Evolutionary conservation across 495 filamentous ascomycete genomes (phyloP).

Genomic region (Xylaria curta): DNA sequence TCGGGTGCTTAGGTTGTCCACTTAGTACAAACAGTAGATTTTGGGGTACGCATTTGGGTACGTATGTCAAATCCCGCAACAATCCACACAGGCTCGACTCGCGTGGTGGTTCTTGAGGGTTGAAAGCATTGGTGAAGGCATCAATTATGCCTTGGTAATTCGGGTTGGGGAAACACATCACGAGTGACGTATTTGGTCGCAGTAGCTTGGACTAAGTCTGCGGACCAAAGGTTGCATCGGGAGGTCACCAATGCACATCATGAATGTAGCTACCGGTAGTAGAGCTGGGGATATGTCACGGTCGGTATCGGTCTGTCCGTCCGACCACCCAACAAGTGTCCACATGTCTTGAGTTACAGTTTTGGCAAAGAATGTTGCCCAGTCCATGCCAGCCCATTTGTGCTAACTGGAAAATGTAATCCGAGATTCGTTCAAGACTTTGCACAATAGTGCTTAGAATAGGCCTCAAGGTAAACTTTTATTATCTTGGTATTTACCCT

Average conservation of each 20-base stretch:
- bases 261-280: background rate
- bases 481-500: background rate
- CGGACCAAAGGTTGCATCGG: conserved; percentile 8
- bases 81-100: conserved; percentile 7
- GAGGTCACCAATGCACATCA: conserved; percentile 1
- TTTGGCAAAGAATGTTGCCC: background rate
- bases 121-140: background rate
- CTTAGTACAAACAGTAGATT: background rate
- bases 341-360: background rate
- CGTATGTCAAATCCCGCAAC: background rate
- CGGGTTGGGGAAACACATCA: background rate
- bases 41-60: background rate
- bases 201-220: background rate
- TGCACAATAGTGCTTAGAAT: background rate
- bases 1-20: background rate
- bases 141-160: background rate
- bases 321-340: background rate
- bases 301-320: conserved; percentile 15
- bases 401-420: background rate
- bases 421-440: background rate
- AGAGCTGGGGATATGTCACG: background rate
- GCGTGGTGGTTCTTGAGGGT: background rate
- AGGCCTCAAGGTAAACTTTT: background rate
- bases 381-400: background rate
- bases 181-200: conserved; percentile 17